Evolutionary conservation across 1,284 basidiomycete genomes (phyloP).

Genomic region (Apiotrichum sp.): DNA sequence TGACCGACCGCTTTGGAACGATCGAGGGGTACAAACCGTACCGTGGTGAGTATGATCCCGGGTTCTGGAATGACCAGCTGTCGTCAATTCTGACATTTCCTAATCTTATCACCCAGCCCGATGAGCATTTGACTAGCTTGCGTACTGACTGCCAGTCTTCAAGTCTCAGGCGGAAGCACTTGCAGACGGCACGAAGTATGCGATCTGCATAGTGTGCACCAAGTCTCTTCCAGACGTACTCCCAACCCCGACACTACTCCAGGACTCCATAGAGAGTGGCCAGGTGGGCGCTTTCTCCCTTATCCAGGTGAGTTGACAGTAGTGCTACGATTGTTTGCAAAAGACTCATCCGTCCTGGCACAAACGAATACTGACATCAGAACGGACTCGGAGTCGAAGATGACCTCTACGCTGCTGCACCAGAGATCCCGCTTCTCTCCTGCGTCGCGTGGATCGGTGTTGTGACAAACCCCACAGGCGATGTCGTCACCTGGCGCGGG

Average conservation of each 20-base stretch:
- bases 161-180: constrained; percentile 56
- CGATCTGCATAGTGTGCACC: constrained; percentile 62
- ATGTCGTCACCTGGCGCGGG: constrained; percentile 33
- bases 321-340: background rate
- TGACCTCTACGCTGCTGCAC: constrained; percentile 57
- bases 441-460: constrained; percentile 35
- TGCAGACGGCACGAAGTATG: constrained; percentile 53
- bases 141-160: constrained; percentile 50
- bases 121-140: too few relatives aligned
- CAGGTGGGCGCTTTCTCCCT: constrained; percentile 60
- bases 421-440: constrained; percentile 33
- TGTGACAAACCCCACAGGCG: constrained; percentile 29
- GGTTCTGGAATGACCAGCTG: too few relatives aligned
- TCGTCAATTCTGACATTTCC: too few relatives aligned
- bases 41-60: constrained; percentile 47
- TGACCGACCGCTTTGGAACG: constrained; percentile 58
- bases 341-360: too few relatives aligned
- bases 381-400: constrained; percentile 70
- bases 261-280: constrained; percentile 54
- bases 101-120: too few relatives aligned
- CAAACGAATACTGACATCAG: constrained; percentile 11
- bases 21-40: constrained; percentile 59
- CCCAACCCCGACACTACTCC: constrained; percentile 56
- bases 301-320: constrained; percentile 50
- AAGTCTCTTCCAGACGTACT: constrained; percentile 68